Conservation (phyloP, 169 alveolate genomes). For the Eimeria tenella region DNA sequence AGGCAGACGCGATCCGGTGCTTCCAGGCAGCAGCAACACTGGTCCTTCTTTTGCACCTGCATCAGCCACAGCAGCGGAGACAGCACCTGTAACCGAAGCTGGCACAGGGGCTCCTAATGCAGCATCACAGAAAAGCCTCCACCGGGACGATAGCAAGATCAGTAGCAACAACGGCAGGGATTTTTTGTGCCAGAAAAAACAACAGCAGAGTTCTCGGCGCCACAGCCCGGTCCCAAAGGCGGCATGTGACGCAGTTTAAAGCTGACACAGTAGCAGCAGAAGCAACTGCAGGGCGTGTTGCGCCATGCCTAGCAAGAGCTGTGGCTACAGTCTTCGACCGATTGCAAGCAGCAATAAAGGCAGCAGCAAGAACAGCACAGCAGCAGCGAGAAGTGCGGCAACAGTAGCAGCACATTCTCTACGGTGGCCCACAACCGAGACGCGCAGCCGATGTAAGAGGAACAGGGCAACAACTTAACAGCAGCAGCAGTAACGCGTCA, state of each 20-base stretch:
- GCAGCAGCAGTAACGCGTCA: slow-evolving; percentile 20
- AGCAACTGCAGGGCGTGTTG: neutral
- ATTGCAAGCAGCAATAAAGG: neutral
- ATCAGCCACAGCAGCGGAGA: neutral
- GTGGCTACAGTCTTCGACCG: neutral
- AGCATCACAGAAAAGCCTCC: neutral
- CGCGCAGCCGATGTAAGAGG: neutral
- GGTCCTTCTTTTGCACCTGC: neutral
- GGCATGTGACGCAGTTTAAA: slow-evolving; percentile 7
- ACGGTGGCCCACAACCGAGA: neutral
- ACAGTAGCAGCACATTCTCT: neutral
- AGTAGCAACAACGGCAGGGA: slow-evolving; percentile 6
- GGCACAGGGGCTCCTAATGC: neutral
- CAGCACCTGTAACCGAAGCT: neutral
- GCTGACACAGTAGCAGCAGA: neutral
- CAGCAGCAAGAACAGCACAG: neutral
- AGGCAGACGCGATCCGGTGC: neutral
- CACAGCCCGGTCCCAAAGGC: neutral
- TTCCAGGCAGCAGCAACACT: neutral
- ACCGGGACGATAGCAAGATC: neutral
- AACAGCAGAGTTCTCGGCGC: neutral
- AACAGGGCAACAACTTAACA: neutral
- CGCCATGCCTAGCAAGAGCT: neutral
- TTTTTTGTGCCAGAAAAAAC: neutral
- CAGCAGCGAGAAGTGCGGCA: neutral